Evolutionary conservation across 139 green algal species (phyloP).

Genomic region (Chlamydomonas sphaeroides): DNA sequence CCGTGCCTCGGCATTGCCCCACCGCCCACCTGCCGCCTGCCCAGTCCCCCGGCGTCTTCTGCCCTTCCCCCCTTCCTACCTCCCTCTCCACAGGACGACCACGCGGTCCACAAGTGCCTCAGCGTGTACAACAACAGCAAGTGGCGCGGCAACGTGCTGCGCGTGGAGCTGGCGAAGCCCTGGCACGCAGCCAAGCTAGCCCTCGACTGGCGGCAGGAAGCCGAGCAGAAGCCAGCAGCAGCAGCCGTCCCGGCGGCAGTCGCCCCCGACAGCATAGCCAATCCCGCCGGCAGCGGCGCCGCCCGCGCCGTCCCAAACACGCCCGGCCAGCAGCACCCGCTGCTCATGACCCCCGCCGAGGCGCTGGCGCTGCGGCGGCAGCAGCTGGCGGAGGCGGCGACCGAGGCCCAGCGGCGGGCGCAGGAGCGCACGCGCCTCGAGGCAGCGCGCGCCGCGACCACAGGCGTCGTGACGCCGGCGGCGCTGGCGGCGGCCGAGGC

Average conservation of each 20-base stretch:
- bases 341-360: too few species aligned
- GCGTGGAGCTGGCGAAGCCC: conserved; percentile 55
- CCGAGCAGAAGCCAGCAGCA: too few species aligned
- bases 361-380: background rate
- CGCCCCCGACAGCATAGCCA: too few species aligned
- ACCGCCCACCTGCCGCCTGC: too few species aligned
- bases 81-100: conserved; percentile 29
- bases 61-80: background rate
- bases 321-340: too few species aligned
- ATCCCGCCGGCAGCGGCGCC: too few species aligned
- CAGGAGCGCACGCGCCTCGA: too few species aligned
- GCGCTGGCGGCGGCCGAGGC: background rate
- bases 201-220: conserved; percentile 40
- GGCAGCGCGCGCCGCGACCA: background rate
- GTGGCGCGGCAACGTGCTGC: conserved; percentile 62
- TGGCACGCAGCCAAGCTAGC: conserved; percentile 34
- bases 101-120: conserved; percentile 43
- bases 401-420: too few species aligned
- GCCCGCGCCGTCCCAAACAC: too few species aligned
- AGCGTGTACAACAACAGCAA: conserved; percentile 70
- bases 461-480: background rate
- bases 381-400: background rate
- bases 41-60: too few species aligned
- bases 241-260: too few species aligned
- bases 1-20: too few species aligned